Evolutionary conservation across 202 grass and related monocot species (phyloP), one percentile per base, ranked within the genome.

Genomic region (Bolboschoenoplectus hybrid): DNA sequence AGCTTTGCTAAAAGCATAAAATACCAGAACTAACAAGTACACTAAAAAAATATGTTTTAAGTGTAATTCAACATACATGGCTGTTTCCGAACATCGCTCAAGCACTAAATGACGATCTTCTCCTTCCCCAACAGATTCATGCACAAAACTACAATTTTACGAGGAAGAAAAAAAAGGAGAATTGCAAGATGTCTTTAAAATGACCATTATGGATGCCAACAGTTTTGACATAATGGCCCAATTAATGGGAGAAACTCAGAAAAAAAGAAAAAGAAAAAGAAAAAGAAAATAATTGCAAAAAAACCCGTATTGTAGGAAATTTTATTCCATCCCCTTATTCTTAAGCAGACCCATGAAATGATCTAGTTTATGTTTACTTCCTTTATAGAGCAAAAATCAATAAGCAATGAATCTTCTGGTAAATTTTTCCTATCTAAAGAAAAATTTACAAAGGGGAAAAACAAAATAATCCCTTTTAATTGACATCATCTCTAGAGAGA

Each of bases 81-180:
- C 89, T 56, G 93, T 98, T 88, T 98, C 96, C 66, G 89, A 84
- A 89, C 91, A 92, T 41, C 88, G 86, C 58, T 95, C 85, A 62
- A 98, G 88, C 84, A 98, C 64, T 79, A 98, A 89, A 68, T 98
- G 96, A 0, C 93, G 88, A 82, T 87, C 89, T 44, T 95, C 93
- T 6, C 91, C 93, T 91, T 98, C 96, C 4, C 96, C 96, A 45
- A 94, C 89, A 78, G 96, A 98, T 89, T 92, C 91, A 87, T 95
- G 96, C 46, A 87, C 87, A 84, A 98, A 98, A 71, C 96, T 98
- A 86, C n/a, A 62, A 81, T 60, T 35, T 61, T 57, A 47, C 40
- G 9, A 72, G 39, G 3, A 39, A 57, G 14, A 40, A 58, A 52
- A 41, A n/a, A 4, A 40, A 26, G 26, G 26, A 26, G 3, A 50